A percentile compares a stretch with the other conserved stretches of the same genome.
Evolutionary conservation across 1,139 yeast genomes (phyloP).

Genomic region (Hansenula sp.): DNA sequence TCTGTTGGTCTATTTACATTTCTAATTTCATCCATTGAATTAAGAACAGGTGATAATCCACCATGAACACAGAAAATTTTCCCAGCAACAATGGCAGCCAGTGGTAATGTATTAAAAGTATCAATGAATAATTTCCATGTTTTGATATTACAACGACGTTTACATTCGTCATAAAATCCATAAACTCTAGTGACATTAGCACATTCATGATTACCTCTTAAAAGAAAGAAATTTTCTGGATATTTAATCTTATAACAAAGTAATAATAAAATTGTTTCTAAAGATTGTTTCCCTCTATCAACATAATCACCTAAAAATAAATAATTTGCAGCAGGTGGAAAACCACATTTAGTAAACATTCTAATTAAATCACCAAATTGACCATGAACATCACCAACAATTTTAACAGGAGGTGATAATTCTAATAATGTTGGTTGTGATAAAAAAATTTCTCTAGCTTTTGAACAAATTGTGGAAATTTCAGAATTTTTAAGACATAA

Average conservation of each 20-base stretch:
- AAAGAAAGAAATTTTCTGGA: slow-evolving; percentile 89
- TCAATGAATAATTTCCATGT: slow-evolving; percentile 94
- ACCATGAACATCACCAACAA: slow-evolving; percentile 97
- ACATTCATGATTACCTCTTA: slow-evolving; percentile 96
- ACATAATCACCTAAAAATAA: slow-evolving; percentile 93
- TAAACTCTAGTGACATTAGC: slow-evolving; percentile 94
- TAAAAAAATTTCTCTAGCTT: slow-evolving; percentile 82
- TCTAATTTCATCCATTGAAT: slow-evolving; percentile 87
- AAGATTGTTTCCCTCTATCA: slow-evolving; percentile 91
- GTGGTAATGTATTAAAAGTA: slow-evolving; percentile 89
- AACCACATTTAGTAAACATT: slow-evolving; percentile 92
- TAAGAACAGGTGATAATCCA: slow-evolving; percentile 87
- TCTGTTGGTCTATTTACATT: slow-evolving; percentile 93
- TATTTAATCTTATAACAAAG: slow-evolving; percentile 91
- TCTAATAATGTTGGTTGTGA: slow-evolving; percentile 88
- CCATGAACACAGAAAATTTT: slow-evolving; percentile 98
- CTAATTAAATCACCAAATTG: slow-evolving; percentile 90
- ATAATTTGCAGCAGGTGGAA: slow-evolving; percentile 94
- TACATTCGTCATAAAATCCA: slow-evolving; percentile 97
- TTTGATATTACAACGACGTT: slow-evolving; percentile 84
- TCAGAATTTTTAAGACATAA: slow-evolving; percentile 87
- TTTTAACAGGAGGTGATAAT: slow-evolving; percentile 91
- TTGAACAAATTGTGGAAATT: slow-evolving; percentile 78
- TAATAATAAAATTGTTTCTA: slow-evolving; percentile 82
- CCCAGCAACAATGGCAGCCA: slow-evolving; percentile 94